phyloP scores from a whole-genome alignment of 192 early-diverging fungal species.

The Entomortierella chlamydospora region DNA sequence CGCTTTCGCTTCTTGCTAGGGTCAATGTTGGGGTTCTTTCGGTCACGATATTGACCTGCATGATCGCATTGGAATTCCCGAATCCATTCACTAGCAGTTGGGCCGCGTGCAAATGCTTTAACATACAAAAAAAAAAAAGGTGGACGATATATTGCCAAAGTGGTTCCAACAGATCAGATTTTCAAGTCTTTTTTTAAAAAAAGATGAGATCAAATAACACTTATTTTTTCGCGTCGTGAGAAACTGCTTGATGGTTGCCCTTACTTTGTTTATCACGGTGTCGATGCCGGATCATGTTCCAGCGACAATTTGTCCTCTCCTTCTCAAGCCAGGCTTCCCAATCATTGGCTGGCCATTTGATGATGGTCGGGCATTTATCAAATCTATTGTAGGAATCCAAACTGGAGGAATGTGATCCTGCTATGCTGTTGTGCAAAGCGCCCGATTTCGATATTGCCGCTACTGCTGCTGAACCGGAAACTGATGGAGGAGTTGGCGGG shows the following conservation, averaged over 20 bases:
- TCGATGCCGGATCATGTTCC: conserved; percentile 42
- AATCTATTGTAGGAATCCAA: conserved; percentile 4
- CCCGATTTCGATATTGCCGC: background rate
- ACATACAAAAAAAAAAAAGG: background rate
- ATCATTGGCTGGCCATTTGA: conserved; percentile 22
- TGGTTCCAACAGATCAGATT: background rate
- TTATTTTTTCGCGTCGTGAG: too few relatives aligned
- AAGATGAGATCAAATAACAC: too few relatives aligned
- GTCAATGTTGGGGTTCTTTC: conserved; percentile 43
- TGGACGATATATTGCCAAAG: too few relatives aligned
- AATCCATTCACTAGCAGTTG: conserved; percentile 48
- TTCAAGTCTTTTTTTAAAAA: background rate
- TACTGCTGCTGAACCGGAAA: background rate
- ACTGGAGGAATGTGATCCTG: background rate
- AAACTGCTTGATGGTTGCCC: too few relatives aligned
- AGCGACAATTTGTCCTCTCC: conserved; percentile 31
- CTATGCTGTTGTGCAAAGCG: background rate
- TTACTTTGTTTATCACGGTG: conserved; percentile 45
- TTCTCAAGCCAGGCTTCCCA: conserved; percentile 44
- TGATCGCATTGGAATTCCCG: conserved; percentile 49
- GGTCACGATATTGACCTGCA: conserved; percentile 47
- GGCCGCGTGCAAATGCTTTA: conserved; percentile 41
- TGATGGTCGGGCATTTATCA: conserved; percentile 25
- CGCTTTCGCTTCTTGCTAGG: conserved; percentile 50
- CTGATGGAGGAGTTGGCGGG: background rate